These are phyloP conservation scores for Serpula lacrymans DNA, from an alignment of 768 basidiomycete genomes.

Conservation along the genomic window DNA sequence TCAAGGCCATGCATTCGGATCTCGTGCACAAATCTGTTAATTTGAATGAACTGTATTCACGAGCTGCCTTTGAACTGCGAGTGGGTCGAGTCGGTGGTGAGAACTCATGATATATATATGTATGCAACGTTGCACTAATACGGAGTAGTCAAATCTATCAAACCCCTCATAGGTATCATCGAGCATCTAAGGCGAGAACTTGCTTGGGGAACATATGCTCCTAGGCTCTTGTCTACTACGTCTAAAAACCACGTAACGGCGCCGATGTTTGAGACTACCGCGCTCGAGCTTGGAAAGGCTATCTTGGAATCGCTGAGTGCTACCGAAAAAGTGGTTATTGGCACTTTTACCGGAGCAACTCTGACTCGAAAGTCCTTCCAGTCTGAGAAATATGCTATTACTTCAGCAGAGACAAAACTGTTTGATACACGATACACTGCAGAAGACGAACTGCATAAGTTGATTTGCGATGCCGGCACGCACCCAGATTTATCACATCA, in stretches of 20 bases:
- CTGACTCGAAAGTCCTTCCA: slow-evolving; percentile 3
- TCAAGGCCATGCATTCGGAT: slow-evolving; percentile 17
- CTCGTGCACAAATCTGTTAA: slow-evolving; percentile 34
- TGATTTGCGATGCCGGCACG: slow-evolving; percentile 8
- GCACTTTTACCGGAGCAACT: slow-evolving; percentile 20
- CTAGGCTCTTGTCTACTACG: background rate
- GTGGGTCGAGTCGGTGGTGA: slow-evolving; percentile 42
- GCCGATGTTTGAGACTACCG: slow-evolving; percentile 24
- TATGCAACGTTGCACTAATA: background rate
- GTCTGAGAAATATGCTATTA: slow-evolving; percentile 12
- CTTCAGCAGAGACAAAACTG: slow-evolving; percentile 18
- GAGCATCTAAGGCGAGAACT: slow-evolving; percentile 46
- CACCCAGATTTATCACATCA: slow-evolving; percentile 28
- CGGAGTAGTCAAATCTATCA: slow-evolving; percentile 36
- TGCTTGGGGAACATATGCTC: slow-evolving; percentile 37
- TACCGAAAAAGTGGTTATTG: slow-evolving; percentile 30
- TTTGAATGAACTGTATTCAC: slow-evolving; percentile 39
- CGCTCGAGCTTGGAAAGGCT: slow-evolving; percentile 31
- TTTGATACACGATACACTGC: slow-evolving; percentile 19
- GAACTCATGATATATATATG: slow-evolving; percentile 2
- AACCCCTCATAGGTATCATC: slow-evolving; percentile 39
- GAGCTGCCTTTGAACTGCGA: slow-evolving; percentile 44
- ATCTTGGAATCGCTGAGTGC: slow-evolving; percentile 33
- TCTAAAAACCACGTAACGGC: background rate
- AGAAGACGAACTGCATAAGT: slow-evolving; percentile 27